Conservation (phyloP, 345 rosid genomes). For the Odontarrhena argentea region DNA sequence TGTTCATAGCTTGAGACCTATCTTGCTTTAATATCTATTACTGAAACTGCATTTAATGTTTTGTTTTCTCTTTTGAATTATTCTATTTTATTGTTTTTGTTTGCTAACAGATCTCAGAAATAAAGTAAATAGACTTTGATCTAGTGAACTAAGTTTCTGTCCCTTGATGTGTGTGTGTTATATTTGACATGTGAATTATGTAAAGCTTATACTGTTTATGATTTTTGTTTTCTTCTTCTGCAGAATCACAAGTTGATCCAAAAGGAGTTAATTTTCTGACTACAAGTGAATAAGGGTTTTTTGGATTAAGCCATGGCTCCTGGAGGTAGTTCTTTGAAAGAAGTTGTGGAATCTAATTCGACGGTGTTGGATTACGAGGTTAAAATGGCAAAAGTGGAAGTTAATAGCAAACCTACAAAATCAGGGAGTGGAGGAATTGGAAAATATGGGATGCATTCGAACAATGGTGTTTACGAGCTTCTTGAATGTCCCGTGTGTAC, state of each 20-base stretch:
- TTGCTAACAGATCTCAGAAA: conserved; percentile 16
- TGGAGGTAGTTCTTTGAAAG: conserved; percentile 67
- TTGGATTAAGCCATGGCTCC: conserved; percentile 50
- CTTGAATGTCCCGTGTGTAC: conserved; percentile 88
- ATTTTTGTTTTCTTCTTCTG: neutral
- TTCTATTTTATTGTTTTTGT: conserved; percentile 15
- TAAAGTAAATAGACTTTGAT: conserved; percentile 28
- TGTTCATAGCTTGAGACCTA: conserved; percentile 34
- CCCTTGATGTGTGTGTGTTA: neutral
- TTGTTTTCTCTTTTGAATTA: conserved; percentile 16
- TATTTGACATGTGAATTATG: conserved; percentile 16
- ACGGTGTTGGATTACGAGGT: conserved; percentile 53
- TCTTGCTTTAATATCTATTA: conserved; percentile 19
- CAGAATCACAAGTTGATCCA: conserved; percentile 31
- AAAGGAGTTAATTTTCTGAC: conserved; percentile 3
- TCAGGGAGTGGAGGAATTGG: conserved; percentile 48
- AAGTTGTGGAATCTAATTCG: conserved; percentile 55
- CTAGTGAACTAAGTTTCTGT: conserved; percentile 25
- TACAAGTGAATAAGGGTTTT: conserved; percentile 7
- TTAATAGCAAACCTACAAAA: conserved; percentile 54
- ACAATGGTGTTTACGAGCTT: conserved; percentile 71
- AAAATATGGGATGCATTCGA: conserved; percentile 57
- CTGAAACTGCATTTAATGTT: conserved; percentile 34
- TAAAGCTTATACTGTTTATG: conserved; percentile 9
- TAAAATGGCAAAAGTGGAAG: conserved; percentile 48